phyloP scores from a whole-genome alignment of 176 grass and related monocot genomes.

The Aegilops sharonensis region DNA sequence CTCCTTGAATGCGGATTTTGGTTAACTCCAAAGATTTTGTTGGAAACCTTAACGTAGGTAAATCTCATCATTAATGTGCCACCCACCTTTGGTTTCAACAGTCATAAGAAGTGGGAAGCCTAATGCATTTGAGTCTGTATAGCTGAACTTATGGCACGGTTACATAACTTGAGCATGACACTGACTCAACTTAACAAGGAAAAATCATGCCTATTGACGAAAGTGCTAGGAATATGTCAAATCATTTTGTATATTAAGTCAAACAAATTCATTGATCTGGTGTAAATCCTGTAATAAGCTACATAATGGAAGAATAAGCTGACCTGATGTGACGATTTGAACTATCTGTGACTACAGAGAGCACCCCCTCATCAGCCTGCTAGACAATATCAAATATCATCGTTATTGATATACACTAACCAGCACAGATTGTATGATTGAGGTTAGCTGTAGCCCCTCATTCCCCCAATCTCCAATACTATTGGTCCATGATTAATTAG shows the following conservation, averaged over 20 bases:
- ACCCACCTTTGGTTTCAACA: neutral
- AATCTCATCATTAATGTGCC: too few relatives aligned
- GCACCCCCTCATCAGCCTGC: neutral
- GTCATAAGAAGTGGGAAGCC: neutral
- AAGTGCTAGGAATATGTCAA: neutral
- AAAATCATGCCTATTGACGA: neutral
- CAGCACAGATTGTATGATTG: neutral
- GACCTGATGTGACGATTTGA: slow-evolving; percentile 21
- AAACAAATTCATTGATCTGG: neutral
- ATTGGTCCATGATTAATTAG: too few relatives aligned
- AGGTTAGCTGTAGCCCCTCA: too few relatives aligned
- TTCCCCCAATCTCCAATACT: too few relatives aligned
- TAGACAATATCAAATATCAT: neutral
- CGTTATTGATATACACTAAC: neutral
- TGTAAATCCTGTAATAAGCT: too few relatives aligned
- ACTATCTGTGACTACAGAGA: neutral
- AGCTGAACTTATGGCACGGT: neutral
- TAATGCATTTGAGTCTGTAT: neutral
- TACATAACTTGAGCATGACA: neutral
- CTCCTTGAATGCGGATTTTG: neutral
- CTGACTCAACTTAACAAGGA: neutral
- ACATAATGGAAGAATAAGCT: neutral
- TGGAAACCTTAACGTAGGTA: neutral
- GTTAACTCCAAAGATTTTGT: neutral
- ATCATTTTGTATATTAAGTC: neutral